phyloP scores from a whole-genome alignment of 768 basidiomycete species.

The Obba rivulosa region DNA sequence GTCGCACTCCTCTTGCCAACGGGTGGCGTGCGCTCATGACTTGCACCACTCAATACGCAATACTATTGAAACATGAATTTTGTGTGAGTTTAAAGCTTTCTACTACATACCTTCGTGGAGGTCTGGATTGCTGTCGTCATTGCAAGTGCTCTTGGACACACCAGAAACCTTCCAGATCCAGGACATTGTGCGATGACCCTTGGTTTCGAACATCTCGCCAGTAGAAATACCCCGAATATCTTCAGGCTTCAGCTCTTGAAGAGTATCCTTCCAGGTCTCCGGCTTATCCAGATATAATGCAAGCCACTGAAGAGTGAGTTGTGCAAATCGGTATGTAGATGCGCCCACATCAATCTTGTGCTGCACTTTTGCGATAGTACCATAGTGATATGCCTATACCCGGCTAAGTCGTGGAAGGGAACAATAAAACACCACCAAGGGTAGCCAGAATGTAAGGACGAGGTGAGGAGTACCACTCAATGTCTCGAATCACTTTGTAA shows the following conservation, averaged over 20 bases:
- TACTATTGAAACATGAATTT: background rate
- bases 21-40: constrained; percentile 2
- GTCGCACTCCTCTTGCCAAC: constrained; percentile 15
- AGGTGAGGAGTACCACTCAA: too few relatives aligned
- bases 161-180: constrained; percentile 10
- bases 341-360: background rate
- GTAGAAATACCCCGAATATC: constrained; percentile 6
- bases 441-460: too few relatives aligned
- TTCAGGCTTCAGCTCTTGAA: background rate
- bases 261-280: background rate
- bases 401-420: too few relatives aligned
- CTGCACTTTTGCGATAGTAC: background rate
- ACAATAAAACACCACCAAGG: too few relatives aligned
- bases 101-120: background rate
- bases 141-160: too few relatives aligned
- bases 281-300: background rate
- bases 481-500: too few relatives aligned
- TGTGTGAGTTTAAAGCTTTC: background rate
- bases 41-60: constrained; percentile 12
- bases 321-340: constrained; percentile 1
- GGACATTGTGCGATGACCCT: constrained; percentile 7
- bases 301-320: background rate
- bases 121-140: background rate
- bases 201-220: background rate
- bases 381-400: too few relatives aligned